These are phyloP conservation scores for Cicer judaicum DNA, from an alignment of 306 rosid genomes.

Conservation along the genomic window DNA sequence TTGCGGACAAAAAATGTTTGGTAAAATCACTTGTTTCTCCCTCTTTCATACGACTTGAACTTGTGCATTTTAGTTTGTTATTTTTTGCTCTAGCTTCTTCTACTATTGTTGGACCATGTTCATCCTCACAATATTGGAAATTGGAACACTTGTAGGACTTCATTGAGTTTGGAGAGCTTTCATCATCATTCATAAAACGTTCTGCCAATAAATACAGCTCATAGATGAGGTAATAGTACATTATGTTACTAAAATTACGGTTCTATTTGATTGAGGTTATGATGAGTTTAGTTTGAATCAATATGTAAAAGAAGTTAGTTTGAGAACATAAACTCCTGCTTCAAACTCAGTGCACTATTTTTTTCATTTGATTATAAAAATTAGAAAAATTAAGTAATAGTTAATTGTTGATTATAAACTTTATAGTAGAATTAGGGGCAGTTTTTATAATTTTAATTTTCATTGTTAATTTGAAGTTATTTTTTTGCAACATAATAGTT, in stretches of 20 bases:
- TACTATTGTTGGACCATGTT: constrained; percentile 29
- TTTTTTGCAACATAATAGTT: too few species aligned
- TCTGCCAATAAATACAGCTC: constrained; percentile 48
- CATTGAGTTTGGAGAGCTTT: constrained; percentile 62
- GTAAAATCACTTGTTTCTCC: constrained; percentile 11
- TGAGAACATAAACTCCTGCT: too few species aligned
- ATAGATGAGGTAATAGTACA: neutral
- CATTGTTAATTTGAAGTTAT: too few species aligned
- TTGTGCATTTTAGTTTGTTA: constrained; percentile 44
- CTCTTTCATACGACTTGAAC: constrained; percentile 48
- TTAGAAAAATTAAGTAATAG: too few species aligned
- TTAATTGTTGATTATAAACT: too few species aligned
- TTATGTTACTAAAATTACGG: neutral
- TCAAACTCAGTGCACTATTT: too few species aligned
- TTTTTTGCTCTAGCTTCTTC: constrained; percentile 27
- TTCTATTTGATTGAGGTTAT: too few species aligned
- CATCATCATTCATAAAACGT: constrained; percentile 54
- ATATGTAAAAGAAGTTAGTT: too few species aligned
- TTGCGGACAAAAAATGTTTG: constrained; percentile 16
- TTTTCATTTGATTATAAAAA: too few species aligned
- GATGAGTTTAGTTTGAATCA: too few species aligned
- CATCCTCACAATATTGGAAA: constrained; percentile 61
- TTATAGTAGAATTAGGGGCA: too few species aligned
- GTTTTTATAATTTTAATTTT: too few species aligned
- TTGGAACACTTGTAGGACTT: constrained; percentile 64